Base-by-base conservation (phyloP, 805 yeast species). In the Teunomyces lycoperdinae region DNA sequence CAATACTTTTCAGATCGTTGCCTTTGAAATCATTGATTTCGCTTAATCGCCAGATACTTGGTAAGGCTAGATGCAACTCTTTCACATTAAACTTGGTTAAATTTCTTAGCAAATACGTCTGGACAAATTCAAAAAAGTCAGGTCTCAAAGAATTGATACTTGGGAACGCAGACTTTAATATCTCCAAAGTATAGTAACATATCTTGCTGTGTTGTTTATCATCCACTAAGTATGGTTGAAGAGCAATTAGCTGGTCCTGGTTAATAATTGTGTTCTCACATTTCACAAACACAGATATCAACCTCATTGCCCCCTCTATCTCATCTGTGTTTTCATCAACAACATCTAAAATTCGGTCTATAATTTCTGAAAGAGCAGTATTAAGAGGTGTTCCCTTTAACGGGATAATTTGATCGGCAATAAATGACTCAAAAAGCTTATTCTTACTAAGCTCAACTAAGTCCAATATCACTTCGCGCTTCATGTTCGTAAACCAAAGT, bases 61-160 rank as follows among this genome's bases (percentile, higher is more conserved):
- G 89, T 62, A 88, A 77, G 0, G 92, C 96, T 57, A 83, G 84
- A n/a, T 79, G 79, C 7, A 88, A 63, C 54, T 87, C 94, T 48
- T 62, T 71, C 0, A 76, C 73, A 44, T 74, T 78, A 64, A 84
- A 78, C 51, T 79, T 84, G 2, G 91, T 83, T 29, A 88, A 62
- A 29, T 79, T 67, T 30, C 70, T 69, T 51, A 87, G 59, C n/a
- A 88, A 56, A 2, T 79, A 71, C 0, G 71, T 57, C 58, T 81
- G 84, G 11, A 83, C 72, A 8, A 73, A 76, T 17, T 62, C 51
- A 26, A 81, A 56, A 55, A 83, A 85, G 2, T 69, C 73, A 0
- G 78, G 74, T 42, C 83, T 76, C 41, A 86, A 66, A 4, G 77
- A 64, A 0, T 60, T 55, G 7, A 73, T 59, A 11, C 68, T 66